Base-by-base conservation (phyloP, 2,329 filamentous ascomycete genomes). In the Trichoderma brevicompactum region DNA sequence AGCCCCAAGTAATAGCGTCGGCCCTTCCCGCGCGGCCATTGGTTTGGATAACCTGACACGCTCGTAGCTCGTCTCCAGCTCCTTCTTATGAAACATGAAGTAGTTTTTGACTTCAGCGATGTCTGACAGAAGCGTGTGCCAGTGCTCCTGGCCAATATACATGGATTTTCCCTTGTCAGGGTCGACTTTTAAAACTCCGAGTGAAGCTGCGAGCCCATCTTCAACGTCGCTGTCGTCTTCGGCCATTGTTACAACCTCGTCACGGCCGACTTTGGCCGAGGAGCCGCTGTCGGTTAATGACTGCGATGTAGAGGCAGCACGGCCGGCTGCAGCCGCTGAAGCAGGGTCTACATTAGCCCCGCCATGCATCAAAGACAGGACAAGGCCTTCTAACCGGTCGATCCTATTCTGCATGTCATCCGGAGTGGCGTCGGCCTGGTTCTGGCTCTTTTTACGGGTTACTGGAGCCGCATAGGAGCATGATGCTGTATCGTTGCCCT, bases 391-490 rank as follows among this genome's bases (percentile, higher is more conserved):
- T 70, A 98, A 84, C 72, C 94, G 88, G 81, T 98, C 94, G 80
- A 98, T 98, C 76, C 95, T 91, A 75, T 96, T 96, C 81, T 98
- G 94, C 94, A 98, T 97, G 78, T 97, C 94, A 83, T 97, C 94
- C 56, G 94, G 92, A 71, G 78, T 87, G 63, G 83, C 79, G 71
- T 83, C 78, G 67, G 76, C 84, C 83, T 79, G 86, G 79, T 79
- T 85, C 77, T 89, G 86, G 73, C 81, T 88, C 83, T 92, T 96
- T 79, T 92, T 95, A 71, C 92, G 86, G 60, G 81, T 81, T 38
- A 82, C 78, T 43, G 87, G 89, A 59, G 88, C 84, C 53, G 92
- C 93, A 81, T 97, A 98, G 70, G 90, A 91, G 80, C 94, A 98
- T 65, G 92, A 90, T 64, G 85, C 80, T 13, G 90, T 89, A 77